Percentiles rank a stretch among this genome's conserved stretches.
Conservation (phyloP, 1,284 basidiomycete species). For the Neotropicomus parvogracilis region DNA sequence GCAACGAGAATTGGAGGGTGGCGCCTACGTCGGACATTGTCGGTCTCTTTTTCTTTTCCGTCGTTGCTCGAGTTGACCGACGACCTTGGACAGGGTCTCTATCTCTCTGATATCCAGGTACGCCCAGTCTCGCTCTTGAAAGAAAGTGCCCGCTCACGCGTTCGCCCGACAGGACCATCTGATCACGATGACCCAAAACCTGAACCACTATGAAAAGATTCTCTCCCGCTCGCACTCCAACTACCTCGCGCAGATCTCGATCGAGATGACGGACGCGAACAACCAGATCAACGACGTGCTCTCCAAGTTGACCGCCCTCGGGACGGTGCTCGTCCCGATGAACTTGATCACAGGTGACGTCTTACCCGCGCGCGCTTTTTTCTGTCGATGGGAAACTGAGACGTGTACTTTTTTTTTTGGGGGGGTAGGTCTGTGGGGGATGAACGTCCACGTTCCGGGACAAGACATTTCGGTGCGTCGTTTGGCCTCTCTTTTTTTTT, state of each 20-base stretch:
- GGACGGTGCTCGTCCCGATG: slow-evolving; percentile 97
- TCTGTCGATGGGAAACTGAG: neutral
- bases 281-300: slow-evolving; percentile 99
- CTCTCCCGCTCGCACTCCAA: slow-evolving; percentile 98
- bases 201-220: slow-evolving; percentile 99
- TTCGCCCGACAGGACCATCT: slow-evolving; percentile 73
- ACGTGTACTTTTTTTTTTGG: too few relatives aligned
- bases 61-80: slow-evolving; percentile 2
- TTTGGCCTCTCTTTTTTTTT: neutral
- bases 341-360: slow-evolving; percentile 81
- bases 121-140: neutral
- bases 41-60: slow-evolving; percentile 28
- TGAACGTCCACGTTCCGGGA: slow-evolving; percentile 92
- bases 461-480: slow-evolving; percentile 52
- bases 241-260: slow-evolving; percentile 96
- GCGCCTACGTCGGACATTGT: slow-evolving; percentile 98
- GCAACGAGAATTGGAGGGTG: slow-evolving; percentile 99
- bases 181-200: slow-evolving; percentile 99
- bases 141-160: slow-evolving; percentile 1
- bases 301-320: slow-evolving; percentile 96
- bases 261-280: slow-evolving; percentile 99
- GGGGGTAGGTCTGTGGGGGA: slow-evolving; percentile 77
- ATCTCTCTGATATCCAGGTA: slow-evolving; percentile 88
- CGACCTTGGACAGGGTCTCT: slow-evolving; percentile 76
- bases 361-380: neutral